phyloP scores from a whole-genome alignment of 1,139 yeast genomes.

The Saccharomyces hybrid region DNA sequence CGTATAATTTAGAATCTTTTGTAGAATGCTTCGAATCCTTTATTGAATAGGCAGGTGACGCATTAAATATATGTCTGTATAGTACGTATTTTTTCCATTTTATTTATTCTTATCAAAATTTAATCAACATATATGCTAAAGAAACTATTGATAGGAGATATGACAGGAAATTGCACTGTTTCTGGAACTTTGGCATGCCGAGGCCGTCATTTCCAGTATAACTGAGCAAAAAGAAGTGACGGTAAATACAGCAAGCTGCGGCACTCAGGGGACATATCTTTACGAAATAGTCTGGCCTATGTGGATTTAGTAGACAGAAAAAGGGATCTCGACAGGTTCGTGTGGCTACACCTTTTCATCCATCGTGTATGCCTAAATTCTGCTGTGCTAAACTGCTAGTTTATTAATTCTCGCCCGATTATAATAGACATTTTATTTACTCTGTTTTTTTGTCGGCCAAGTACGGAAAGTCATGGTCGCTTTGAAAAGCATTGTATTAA shows the following conservation, averaged over 20 bases:
- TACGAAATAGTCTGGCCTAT: neutral
- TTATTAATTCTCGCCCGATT: too few relatives aligned
- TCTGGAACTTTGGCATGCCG: neutral
- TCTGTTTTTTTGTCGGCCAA: neutral
- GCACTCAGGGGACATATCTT: neutral
- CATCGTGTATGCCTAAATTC: too few relatives aligned
- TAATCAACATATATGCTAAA: neutral
- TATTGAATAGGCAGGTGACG: constrained; percentile 10
- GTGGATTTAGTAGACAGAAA: neutral
- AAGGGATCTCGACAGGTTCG: neutral
- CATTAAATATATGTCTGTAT: neutral
- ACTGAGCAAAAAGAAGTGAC: neutral
- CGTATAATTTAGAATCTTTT: constrained; percentile 23
- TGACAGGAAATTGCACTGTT: neutral
- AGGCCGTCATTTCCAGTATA: neutral
- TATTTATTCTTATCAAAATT: neutral
- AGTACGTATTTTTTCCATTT: neutral
- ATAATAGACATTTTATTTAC: neutral
- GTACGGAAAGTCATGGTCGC: neutral
- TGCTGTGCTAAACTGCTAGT: too few relatives aligned
- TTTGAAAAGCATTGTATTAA: neutral
- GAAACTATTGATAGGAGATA: neutral
- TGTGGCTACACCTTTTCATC: neutral
- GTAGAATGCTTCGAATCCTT: constrained; percentile 26
- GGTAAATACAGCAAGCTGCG: neutral